Evolutionary conservation across 2,329 filamentous ascomycete genomes (phyloP), one percentile per base, ranked within the genome.

Genomic region (Lecanoromycetidae sp.): DNA sequence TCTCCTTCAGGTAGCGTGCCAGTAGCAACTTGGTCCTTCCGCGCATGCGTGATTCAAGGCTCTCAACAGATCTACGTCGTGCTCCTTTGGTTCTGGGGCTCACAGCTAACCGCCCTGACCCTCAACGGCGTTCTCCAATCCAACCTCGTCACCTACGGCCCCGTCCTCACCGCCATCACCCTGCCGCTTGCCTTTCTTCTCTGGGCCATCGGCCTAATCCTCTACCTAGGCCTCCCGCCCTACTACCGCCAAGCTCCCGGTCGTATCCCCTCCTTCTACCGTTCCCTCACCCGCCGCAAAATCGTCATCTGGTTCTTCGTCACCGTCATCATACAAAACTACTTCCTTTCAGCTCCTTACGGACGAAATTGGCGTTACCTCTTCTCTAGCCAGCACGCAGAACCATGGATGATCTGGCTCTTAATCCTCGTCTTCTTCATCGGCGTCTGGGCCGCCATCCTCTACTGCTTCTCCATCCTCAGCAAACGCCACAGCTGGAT

Each of bases 301-400:
- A 76, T 82, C 50, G 72, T 82, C 36, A 66, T 79, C 10, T 82
- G 79, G 79, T 82, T 80, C 64, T 76, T 81, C 60, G 62, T 78
- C 48, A 71, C 75, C 3, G 75, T 82, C 34, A 65, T 80, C 49
- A 62, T 82, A 26, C 78, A 82, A 57, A 82, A 82, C 61, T 80
- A 79, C 68, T 82, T 77, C 64, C 69, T 82, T 23, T 76, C 75
- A 20, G 71, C 79, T 0, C 77, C 75, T 1, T 82, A 81, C 56
- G 79, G 79, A 34, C 72, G 79, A 44, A 82, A 80, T 59, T 83
- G 79, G 79, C 65, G 66, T 34, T 83, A 74, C 63, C 69, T 82
- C 17, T 82, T 77, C 71, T 67, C 66, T 42, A 75, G 73, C 15
- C 64, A 72, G 34, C 71, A 76, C 55, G 73, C 75, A 2, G 67